Conservation (phyloP, 2,329 filamentous ascomycete species). For the Colletotrichum coccodes region DNA sequence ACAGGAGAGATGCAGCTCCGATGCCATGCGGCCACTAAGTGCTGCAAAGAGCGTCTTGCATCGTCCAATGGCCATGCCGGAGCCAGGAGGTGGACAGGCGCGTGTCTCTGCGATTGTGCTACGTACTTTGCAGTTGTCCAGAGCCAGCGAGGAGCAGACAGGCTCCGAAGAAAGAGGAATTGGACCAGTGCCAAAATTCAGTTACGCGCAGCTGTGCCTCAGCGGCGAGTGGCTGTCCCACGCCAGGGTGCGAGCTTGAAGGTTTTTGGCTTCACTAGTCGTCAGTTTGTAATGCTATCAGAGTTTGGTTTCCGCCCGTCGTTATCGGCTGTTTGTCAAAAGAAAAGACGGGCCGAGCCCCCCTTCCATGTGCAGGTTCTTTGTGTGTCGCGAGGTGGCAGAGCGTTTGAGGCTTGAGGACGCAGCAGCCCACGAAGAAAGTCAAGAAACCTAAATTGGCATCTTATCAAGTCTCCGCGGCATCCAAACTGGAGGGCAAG, state of each 20-base stretch:
- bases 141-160: neutral
- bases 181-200: neutral
- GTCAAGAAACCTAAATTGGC: constrained; percentile 16
- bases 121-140: neutral
- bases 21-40: constrained; percentile 11
- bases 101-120: neutral
- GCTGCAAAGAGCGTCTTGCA: neutral
- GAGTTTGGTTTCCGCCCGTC: constrained; percentile 4
- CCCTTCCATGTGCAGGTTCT: constrained; percentile 25
- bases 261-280: neutral
- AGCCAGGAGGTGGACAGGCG: constrained; percentile 7
- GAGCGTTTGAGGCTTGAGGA: neutral
- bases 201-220: neutral
- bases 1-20: constrained; percentile 25
- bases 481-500: constrained; percentile 9
- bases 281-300: neutral
- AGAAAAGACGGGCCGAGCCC: constrained; percentile 25
- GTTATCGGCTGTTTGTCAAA: neutral
- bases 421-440: neutral
- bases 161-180: neutral
- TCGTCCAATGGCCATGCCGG: constrained; percentile 1
- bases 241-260: neutral
- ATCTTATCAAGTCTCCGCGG: constrained; percentile 11
- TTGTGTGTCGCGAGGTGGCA: constrained; percentile 15
- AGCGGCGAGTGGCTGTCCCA: neutral